Evolutionary conservation across 352 stramenopile species (phyloP), one percentile per base, ranked within the genome.

Genomic region (Phytophthora agathidicida): DNA sequence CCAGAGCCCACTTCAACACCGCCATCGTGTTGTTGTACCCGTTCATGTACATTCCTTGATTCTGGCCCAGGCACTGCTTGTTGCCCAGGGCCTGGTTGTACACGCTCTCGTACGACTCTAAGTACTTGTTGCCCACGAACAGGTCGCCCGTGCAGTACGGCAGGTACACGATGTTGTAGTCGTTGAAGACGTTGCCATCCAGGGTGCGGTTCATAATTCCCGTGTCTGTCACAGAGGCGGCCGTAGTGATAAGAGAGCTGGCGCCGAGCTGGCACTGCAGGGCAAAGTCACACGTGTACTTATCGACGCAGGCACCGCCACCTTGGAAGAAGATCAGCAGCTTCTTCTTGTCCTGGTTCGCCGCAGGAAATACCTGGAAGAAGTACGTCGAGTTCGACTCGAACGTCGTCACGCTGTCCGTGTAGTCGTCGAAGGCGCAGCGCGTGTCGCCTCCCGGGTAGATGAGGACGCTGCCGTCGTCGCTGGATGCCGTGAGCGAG

Each of bases 81-180:
- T 78, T 71, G 17, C 57, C 61, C 27, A 86, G 56, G 13, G 78
- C 36, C 20, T 45, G 31, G 23, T 65, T 73, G 41, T 78, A 54
- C 28, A 47, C 50, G 36, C 61, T 69, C 47, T 75, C 59, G 17
- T 51, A 57, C 10, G 39, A 13, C 32, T 42, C 59, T 19, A 58
- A 24, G 14, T 68, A 42, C n/a, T 59, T 48, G 63, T 73, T 78
- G 47, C 75, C 80, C 1, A 82, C 38, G 50, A 87, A 78, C 47
- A 89, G 55, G 37, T 87, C 72, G 23, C 76, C 74, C 45, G 76
- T 86, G 70, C 80, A 89, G 67, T 87, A 86, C 32, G 75, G 76
- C 26, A 90, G 41, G 67, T 84, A 74, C 38, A 90, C 77, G 50
- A 88, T 81, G 68, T 83, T 83, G 71, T 77, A 88, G 67, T 87